phyloP scores from a whole-genome alignment of 2,329 filamentous ascomycete species.

The Fusarium foetens region DNA sequence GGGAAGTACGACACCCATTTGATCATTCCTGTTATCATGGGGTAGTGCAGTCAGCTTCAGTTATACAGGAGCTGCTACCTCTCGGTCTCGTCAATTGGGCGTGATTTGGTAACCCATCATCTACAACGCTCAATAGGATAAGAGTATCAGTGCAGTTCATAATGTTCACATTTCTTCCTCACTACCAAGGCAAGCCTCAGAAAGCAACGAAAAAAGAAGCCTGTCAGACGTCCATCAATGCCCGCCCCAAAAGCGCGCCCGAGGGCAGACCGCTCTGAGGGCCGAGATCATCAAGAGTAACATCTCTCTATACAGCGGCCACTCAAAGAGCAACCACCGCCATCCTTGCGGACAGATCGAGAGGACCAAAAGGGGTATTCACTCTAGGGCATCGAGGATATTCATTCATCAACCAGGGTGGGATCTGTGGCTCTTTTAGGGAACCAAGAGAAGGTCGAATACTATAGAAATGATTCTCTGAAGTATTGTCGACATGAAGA shows the following conservation, averaged over 20 bases:
- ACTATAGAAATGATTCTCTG: conserved; percentile 98
- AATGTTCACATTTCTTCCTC: conserved; percentile 58
- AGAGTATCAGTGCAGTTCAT: accelerated
- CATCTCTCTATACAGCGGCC: conserved; percentile 78
- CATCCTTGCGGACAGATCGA: conserved; percentile 59
- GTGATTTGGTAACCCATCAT: background rate
- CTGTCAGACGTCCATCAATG: conserved; percentile 92
- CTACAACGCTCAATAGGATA: accelerated
- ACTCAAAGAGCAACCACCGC: conserved; percentile 53
- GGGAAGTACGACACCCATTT: background rate
- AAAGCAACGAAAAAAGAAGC: conserved; percentile 65
- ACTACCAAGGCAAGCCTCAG: conserved; percentile 58
- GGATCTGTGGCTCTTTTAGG: conserved; percentile 92
- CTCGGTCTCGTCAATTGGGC: too few species aligned
- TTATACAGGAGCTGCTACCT: background rate
- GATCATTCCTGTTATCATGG: background rate
- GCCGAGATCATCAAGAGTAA: conserved; percentile 89
- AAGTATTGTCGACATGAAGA: conserved; percentile 72
- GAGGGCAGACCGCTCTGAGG: conserved; percentile 76
- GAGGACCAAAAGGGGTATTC: conserved; percentile 43
- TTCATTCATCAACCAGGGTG: conserved; percentile 64
- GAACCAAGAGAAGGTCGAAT: conserved; percentile 91
- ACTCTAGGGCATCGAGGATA: conserved; percentile 75
- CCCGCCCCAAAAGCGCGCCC: conserved; percentile 83
- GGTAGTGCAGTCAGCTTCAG: background rate